Evolutionary conservation across 1,284 basidiomycete species (phyloP).

Genomic region (Filobasidium uniguttulatum): DNA sequence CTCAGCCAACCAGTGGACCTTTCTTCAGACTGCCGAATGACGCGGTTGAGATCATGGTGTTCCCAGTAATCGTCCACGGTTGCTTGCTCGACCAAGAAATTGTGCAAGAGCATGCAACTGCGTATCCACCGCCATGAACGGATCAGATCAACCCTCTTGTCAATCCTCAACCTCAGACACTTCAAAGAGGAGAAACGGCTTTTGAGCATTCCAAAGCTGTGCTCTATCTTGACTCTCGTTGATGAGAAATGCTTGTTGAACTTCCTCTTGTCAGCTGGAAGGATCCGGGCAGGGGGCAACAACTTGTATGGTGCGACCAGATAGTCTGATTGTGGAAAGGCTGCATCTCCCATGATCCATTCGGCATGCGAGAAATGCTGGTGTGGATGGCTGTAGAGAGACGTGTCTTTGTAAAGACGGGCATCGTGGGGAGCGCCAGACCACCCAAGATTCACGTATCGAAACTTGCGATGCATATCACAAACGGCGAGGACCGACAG

Average conservation of each 20-base stretch:
- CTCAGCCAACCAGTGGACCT: too few species aligned
- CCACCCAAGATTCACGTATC: not conserved
- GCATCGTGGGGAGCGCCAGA: not conserved
- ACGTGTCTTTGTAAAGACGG: not conserved
- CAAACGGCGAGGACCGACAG: not conserved
- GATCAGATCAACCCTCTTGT: not conserved
- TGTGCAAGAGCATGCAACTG: not conserved
- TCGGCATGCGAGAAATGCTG: not conserved
- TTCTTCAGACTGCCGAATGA: not conserved
- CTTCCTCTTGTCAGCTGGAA: not conserved
- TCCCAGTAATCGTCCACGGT: not conserved
- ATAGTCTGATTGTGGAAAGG: not conserved
- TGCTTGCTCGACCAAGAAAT: not conserved
- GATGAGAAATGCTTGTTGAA: not conserved
- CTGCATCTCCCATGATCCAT: not conserved
- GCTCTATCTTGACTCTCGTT: not conserved
- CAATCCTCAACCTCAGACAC: not conserved
- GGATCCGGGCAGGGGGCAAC: not conserved
- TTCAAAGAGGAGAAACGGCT: not conserved
- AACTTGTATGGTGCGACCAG: not conserved
- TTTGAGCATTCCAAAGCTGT: not conserved
- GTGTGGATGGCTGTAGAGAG: not conserved
- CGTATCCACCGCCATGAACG: not conserved
- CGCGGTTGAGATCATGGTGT: not conserved
- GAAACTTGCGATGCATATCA: not conserved